Evolutionary conservation across 371 early-diverging fungal genomes (phyloP).

Genomic region (Entomophthora muscae): DNA sequence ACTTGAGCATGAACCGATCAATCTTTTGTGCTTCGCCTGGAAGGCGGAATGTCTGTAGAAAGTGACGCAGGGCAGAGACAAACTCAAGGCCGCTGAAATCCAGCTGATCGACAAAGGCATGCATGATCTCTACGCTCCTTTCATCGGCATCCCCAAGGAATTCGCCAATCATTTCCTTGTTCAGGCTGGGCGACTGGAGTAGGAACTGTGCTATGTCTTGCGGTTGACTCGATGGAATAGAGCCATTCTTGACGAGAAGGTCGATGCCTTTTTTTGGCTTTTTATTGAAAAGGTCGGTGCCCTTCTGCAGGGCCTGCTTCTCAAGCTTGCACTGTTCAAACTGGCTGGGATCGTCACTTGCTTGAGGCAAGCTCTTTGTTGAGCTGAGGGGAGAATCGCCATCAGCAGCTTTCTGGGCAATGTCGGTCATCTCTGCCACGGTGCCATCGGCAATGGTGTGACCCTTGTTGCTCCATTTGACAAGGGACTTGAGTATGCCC

Average conservation of each 20-base stretch:
- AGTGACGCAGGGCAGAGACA: slow-evolving; percentile 70
- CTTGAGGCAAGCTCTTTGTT: background rate
- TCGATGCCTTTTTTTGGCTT: slow-evolving; percentile 53
- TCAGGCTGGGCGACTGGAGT: slow-evolving; percentile 49
- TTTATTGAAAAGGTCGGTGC: slow-evolving; percentile 62
- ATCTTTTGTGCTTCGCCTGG: slow-evolving; percentile 98
- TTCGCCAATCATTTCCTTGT: slow-evolving; percentile 81
- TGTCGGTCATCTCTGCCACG: background rate
- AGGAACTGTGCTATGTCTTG: slow-evolving; percentile 54
- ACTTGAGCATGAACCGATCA: slow-evolving; percentile 93
- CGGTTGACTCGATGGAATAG: slow-evolving; percentile 35
- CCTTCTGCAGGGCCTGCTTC: slow-evolving; percentile 61
- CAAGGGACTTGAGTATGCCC: slow-evolving; percentile 31
- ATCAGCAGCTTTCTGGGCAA: background rate
- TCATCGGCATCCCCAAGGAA: slow-evolving; percentile 83
- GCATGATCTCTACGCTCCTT: slow-evolving; percentile 84
- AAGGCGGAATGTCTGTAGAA: slow-evolving; percentile 84
- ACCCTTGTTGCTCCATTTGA: slow-evolving; percentile 27
- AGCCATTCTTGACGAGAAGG: slow-evolving; percentile 37
- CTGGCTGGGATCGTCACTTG: slow-evolving; percentile 35
- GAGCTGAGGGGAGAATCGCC: background rate
- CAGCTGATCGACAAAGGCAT: slow-evolving; percentile 82
- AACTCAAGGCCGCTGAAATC: slow-evolving; percentile 60
- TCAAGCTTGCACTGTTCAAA: slow-evolving; percentile 62
- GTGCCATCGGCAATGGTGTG: background rate